Conservation (phyloP, 352 stramenopile species). For the Globisporangium mamillatum region DNA sequence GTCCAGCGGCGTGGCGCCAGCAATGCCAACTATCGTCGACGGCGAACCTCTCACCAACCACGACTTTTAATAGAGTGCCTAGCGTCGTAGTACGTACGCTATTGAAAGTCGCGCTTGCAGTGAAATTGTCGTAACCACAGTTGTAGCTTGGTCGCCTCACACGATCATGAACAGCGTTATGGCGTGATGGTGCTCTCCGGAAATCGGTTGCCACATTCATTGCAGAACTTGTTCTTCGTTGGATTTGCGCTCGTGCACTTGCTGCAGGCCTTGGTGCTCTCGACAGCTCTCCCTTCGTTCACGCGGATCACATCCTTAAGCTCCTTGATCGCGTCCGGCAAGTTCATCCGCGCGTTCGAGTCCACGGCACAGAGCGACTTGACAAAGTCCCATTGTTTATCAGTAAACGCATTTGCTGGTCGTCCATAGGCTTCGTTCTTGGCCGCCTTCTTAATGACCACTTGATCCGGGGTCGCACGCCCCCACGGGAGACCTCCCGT, state of each 20-base stretch:
- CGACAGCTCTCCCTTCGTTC: background rate
- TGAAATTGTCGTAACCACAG: background rate
- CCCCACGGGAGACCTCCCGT: constrained; percentile 22
- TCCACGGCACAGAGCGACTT: constrained; percentile 18
- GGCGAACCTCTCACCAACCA: background rate
- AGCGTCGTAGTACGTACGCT: background rate
- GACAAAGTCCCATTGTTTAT: constrained; percentile 26
- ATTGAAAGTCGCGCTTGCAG: background rate
- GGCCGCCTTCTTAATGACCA: constrained; percentile 18
- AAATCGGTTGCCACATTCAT: constrained; percentile 12
- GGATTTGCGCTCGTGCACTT: constrained; percentile 7
- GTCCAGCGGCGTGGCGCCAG: background rate
- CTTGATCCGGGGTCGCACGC: constrained; percentile 14
- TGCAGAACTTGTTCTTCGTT: constrained; percentile 13
- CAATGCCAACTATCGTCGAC: background rate
- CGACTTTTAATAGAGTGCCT: background rate
- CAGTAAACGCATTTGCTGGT: constrained; percentile 11
- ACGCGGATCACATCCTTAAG: background rate
- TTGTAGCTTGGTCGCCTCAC: background rate
- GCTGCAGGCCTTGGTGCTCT: background rate
- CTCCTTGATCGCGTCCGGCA: background rate
- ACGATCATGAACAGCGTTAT: background rate
- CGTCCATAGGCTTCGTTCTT: constrained; percentile 12
- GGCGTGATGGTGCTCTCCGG: background rate
- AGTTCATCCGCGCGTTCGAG: background rate